A percentile compares a stretch with the other conserved stretches of the same genome.
phyloP scores from a whole-genome alignment of 441 rosid species.

The Biscutella laevigata region DNA sequence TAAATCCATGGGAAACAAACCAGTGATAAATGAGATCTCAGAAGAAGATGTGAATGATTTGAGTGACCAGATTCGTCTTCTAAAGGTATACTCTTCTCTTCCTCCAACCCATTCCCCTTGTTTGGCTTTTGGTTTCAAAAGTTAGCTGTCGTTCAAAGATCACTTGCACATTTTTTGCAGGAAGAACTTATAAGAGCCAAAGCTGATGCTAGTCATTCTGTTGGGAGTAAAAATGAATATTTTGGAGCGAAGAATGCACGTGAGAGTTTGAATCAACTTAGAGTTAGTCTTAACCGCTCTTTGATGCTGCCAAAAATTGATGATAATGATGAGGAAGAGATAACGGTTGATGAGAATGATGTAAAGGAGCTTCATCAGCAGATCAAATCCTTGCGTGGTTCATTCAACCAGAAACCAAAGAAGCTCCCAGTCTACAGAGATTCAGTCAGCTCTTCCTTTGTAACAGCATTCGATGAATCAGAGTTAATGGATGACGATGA shows the following conservation, averaged over 20 bases:
- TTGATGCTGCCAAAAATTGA: slow-evolving; percentile 57
- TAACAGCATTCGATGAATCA: slow-evolving; percentile 54
- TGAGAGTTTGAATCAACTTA: slow-evolving; percentile 73
- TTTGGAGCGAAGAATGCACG: slow-evolving; percentile 46
- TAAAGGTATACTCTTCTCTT: slow-evolving; percentile 45
- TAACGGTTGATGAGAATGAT: slow-evolving; percentile 57
- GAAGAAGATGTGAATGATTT: slow-evolving; percentile 88
- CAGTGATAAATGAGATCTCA: slow-evolving; percentile 79
- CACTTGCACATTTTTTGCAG: slow-evolving; percentile 34
- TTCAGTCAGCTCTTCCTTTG: slow-evolving; percentile 48
- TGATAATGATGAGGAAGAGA: slow-evolving; percentile 49
- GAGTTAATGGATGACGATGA: slow-evolving; percentile 58
- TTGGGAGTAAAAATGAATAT: slow-evolving; percentile 38
- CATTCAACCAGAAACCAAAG: slow-evolving; percentile 35
- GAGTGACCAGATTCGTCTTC: slow-evolving; percentile 87
- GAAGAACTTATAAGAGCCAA: slow-evolving; percentile 88
- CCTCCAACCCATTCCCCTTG: neutral
- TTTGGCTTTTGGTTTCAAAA: neutral
- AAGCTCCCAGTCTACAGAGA: slow-evolving; percentile 41
- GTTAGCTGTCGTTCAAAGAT: too few species aligned
- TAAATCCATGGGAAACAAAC: slow-evolving; percentile 55
- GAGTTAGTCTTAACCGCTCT: slow-evolving; percentile 90
- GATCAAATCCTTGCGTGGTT: slow-evolving; percentile 48
- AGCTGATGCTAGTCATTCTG: slow-evolving; percentile 40
- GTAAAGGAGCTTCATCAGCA: slow-evolving; percentile 61